A percentile compares a stretch with the other conserved stretches of the same genome.
phyloP scores from a whole-genome alignment of 495 filamentous ascomycete species.

The Bathelium albidoporum region DNA sequence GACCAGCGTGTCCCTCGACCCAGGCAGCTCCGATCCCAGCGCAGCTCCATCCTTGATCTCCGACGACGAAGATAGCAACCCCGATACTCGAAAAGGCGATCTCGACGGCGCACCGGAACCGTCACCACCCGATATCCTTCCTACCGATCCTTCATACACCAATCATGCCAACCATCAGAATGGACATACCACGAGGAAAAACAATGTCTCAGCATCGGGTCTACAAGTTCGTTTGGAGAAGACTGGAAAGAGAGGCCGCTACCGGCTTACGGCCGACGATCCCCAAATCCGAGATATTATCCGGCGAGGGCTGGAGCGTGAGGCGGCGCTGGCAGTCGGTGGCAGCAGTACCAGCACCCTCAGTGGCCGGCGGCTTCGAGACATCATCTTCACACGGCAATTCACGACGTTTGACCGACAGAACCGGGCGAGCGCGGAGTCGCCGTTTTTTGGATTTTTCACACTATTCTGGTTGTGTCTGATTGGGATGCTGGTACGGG shows the following conservation, averaged over 20 bases:
- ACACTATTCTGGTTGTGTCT: slow-evolving; percentile 65
- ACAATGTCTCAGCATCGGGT: slow-evolving; percentile 22
- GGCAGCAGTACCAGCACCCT: slow-evolving; percentile 35
- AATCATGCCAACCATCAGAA: neutral
- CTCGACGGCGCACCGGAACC: slow-evolving; percentile 17
- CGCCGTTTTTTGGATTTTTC: slow-evolving; percentile 65
- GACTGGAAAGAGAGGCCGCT: slow-evolving; percentile 36
- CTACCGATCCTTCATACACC: neutral
- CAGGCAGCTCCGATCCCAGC: slow-evolving; percentile 1
- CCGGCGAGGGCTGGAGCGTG: slow-evolving; percentile 35
- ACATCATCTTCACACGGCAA: slow-evolving; percentile 57
- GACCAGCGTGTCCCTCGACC: neutral
- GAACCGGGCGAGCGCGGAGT: slow-evolving; percentile 45
- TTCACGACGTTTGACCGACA: slow-evolving; percentile 63
- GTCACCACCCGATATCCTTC: neutral
- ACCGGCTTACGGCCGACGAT: slow-evolving; percentile 48
- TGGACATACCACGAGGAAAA: slow-evolving; percentile 6
- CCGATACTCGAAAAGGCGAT: slow-evolving; percentile 19
- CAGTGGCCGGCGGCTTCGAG: slow-evolving; percentile 43
- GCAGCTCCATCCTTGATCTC: neutral
- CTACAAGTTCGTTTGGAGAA: slow-evolving; percentile 40
- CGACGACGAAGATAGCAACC: slow-evolving; percentile 16
- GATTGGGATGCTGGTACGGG: slow-evolving; percentile 48
- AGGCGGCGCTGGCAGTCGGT: slow-evolving; percentile 27
- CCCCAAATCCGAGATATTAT: slow-evolving; percentile 45